Evolutionary conservation across 768 basidiomycete genomes (phyloP).

Genomic region (Hypsizygus marmoreus): DNA sequence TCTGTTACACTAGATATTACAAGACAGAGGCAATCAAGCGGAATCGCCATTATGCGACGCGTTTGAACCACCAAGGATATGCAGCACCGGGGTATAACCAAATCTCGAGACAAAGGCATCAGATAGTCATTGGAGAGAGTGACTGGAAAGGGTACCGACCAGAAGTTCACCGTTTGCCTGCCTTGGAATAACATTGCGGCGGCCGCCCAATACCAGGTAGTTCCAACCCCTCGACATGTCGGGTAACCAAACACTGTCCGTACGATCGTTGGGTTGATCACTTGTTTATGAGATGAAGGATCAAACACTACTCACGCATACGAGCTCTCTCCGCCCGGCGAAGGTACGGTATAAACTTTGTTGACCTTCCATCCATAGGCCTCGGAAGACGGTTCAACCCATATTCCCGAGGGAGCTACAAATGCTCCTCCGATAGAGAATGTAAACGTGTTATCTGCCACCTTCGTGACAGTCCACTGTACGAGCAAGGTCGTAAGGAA

Average conservation of each 20-base stretch:
- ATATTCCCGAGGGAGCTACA: constrained; percentile 4
- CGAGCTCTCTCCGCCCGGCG: constrained; percentile 3
- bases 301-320: constrained; percentile 5
- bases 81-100: too few relatives aligned
- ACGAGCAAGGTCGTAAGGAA: not conserved
- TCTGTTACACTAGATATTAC: too few relatives aligned
- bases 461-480: constrained; percentile 9
- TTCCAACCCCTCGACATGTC: constrained; percentile 1
- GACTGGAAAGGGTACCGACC: too few relatives aligned
- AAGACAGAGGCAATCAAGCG: too few relatives aligned
- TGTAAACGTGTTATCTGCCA: constrained; percentile 5
- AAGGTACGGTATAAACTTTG: constrained; percentile 1
- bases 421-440: constrained; percentile 2
- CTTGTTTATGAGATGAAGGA: not conserved
- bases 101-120: too few relatives aligned
- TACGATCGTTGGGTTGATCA: not conserved
- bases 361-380: constrained; percentile 3
- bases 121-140: too few relatives aligned
- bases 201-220: constrained; percentile 5
- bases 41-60: too few relatives aligned
- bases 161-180: constrained; percentile 1
- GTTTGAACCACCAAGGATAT: too few relatives aligned
- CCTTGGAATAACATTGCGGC: not conserved
- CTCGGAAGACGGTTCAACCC: constrained; percentile 3
- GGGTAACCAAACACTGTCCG: not conserved